Evolutionary conservation across 768 basidiomycete genomes (phyloP).

Genomic region (Favolaschia claudopus): DNA sequence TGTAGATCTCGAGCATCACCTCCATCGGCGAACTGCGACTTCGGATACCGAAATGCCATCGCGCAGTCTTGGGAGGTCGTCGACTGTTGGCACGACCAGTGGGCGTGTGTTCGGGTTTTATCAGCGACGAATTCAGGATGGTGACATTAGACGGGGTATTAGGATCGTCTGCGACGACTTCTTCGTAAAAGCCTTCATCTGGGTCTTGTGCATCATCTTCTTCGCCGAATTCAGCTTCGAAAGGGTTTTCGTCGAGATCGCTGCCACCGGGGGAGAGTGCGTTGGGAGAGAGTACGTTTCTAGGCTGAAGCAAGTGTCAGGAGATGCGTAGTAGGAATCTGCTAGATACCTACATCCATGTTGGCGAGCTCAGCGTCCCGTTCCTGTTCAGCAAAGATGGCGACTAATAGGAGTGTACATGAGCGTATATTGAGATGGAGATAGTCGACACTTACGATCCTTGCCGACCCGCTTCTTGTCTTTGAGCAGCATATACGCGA

Average conservation of each 20-base stretch:
- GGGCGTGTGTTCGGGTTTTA: slow-evolving; percentile 40
- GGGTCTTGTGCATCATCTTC: slow-evolving; percentile 67
- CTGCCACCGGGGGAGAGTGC: slow-evolving; percentile 68
- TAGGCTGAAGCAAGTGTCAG: slow-evolving; percentile 55
- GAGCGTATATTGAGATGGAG: background rate
- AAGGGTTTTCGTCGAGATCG: slow-evolving; percentile 79
- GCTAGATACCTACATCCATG: slow-evolving; percentile 71
- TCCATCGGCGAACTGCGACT: slow-evolving; percentile 97
- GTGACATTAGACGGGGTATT: slow-evolving; percentile 66
- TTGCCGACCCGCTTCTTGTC: slow-evolving; percentile 87
- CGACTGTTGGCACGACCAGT: slow-evolving; percentile 25
- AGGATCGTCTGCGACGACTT: slow-evolving; percentile 44
- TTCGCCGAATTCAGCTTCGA: slow-evolving; percentile 75
- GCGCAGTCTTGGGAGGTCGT: slow-evolving; percentile 44
- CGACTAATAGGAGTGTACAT: slow-evolving; percentile 51
- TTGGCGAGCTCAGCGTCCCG: slow-evolving; percentile 81
- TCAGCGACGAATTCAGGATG: slow-evolving; percentile 89
- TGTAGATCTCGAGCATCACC: slow-evolving; percentile 98
- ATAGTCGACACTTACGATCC: slow-evolving; percentile 69
- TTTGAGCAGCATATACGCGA: slow-evolving; percentile 92
- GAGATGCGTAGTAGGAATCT: slow-evolving; percentile 9
- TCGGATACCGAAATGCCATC: slow-evolving; percentile 99
- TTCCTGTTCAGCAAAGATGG: slow-evolving; percentile 85
- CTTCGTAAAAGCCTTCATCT: slow-evolving; percentile 43
- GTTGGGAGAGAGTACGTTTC: slow-evolving; percentile 71